Evolutionary conservation across 805 yeast species (phyloP), one percentile per base, ranked within the genome.

Genomic region (Cyberlindnera misumaiensis): DNA sequence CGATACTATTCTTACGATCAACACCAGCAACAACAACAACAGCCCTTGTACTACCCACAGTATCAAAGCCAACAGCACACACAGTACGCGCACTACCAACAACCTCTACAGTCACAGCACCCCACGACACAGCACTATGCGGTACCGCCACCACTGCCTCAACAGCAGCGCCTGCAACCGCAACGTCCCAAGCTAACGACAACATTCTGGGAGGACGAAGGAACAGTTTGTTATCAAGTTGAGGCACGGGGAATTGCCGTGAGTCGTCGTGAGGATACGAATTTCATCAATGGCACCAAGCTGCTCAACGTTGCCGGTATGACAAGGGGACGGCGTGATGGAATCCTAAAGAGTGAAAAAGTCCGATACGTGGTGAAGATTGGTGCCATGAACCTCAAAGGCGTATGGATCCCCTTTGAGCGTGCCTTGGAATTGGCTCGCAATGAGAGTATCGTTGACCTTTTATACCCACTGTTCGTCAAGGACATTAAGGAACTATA

Each of bases 331-430:
- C 65, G 85, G 40, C 63, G 86, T 54, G 86, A 79, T 56, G 86
- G 86, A 16, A 79, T 79, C 38, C 63, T 79, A 35, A 79, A 79
- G 56, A 67, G 73, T 39, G 86, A 79, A 56, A 79, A 79, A 55
- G 73, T 75, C 14, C 64, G 85, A 28, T 80, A 78, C 50, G 86
- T 79, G 31, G 84, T 79, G 25, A 79, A 79, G 56, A 78, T 79
- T 52, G 86, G 86, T n/a, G 74, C 80, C 12, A 79, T 79, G 84
- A 82, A 79, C 56, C 63, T 79, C 46, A 79, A 79, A 55, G 86
- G 86, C 33, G 86, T 79, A 28, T 79, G 86, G 86, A 78, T 79
- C 37, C 86, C 86, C 5, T 79, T 79, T 56, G 85, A 79, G 52
- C 63, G 85, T 39, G 86, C 85, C 3, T 59, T 79, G 28, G 76